A percentile compares a stretch with the other conserved stretches of the same genome.
Evolutionary conservation across 2,329 filamentous ascomycete species (phyloP).

Genomic region (Epichloe aotearoae): DNA sequence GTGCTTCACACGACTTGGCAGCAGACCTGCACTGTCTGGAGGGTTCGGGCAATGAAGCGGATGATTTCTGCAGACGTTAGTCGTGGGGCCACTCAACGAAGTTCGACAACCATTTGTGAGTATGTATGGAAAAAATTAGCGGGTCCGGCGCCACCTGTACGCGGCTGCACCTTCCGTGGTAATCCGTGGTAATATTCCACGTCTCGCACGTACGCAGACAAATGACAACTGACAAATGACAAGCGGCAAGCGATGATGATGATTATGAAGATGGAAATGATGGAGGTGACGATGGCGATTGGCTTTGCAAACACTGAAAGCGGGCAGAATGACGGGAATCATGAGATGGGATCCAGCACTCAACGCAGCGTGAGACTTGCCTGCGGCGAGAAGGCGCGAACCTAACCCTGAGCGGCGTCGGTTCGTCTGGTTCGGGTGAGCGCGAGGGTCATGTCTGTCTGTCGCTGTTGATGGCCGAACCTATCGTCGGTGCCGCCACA

Average conservation of each 20-base stretch:
- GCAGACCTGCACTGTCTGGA: neutral
- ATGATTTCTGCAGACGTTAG: conserved; percentile 8
- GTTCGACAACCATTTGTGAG: no score
- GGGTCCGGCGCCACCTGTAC: conserved; percentile 1
- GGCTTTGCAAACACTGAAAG: neutral
- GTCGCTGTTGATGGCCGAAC: neutral
- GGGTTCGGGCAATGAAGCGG: conserved; percentile 3
- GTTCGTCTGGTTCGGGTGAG: neutral
- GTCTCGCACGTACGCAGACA: neutral
- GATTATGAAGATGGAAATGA: neutral
- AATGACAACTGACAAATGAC: no score
- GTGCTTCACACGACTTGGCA: neutral
- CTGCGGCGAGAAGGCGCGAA: neutral
- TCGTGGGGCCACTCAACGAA: conserved; percentile 1
- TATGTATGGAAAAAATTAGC: neutral
- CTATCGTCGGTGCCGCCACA: neutral
- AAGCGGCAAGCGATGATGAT: no score
- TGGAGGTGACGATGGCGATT: no score
- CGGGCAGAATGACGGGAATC: neutral
- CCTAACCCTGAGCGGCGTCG: neutral
- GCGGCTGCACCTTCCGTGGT: neutral
- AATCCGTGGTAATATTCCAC: neutral
- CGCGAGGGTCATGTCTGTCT: neutral
- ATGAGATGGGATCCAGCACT: no score
- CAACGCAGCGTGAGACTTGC: neutral